phyloP scores from a whole-genome alignment of 192 early-diverging fungal genomes.

The Podila horticola region DNA sequence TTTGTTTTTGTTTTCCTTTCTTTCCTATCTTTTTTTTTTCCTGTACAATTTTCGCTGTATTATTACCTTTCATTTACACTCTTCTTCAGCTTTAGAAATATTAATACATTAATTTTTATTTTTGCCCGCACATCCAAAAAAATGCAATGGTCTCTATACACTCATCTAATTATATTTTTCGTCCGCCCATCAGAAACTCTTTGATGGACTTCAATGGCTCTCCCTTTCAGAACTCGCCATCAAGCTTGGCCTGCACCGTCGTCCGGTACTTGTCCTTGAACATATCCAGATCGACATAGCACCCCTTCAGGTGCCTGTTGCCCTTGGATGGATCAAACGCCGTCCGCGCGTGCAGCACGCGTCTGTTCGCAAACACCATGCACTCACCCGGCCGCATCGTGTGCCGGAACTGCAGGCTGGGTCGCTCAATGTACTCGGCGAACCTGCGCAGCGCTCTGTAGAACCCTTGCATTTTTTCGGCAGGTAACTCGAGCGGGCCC shows the following conservation, averaged over 20 bases:
- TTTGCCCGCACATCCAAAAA: not conserved
- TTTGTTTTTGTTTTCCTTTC: not conserved
- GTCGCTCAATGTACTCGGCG: constrained; percentile 65
- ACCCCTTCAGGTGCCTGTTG: constrained; percentile 80
- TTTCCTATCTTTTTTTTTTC: not conserved
- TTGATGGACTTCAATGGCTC: not conserved
- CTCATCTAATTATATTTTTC: not conserved
- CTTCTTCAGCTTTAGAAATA: too few species aligned
- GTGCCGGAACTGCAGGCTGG: constrained; percentile 64
- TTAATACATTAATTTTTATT: not conserved
- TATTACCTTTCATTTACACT: too few species aligned
- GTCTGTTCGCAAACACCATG: constrained; percentile 82
- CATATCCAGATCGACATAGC: constrained; percentile 66
- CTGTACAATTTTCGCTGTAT: not conserved
- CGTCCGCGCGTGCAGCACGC: constrained; percentile 81
- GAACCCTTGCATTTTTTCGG: constrained; percentile 59
- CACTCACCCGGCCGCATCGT: constrained; percentile 74
- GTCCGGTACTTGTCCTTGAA: constrained; percentile 65
- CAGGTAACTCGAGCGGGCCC: constrained; percentile 66
- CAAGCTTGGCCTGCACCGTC: constrained; percentile 6
- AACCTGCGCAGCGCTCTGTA: constrained; percentile 75
- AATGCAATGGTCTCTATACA: too few species aligned
- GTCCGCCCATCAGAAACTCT: not conserved
- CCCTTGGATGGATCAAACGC: constrained; percentile 78
- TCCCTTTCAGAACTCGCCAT: constrained; percentile 17